These are phyloP conservation scores for Rhodotorula sp. DNA, from an alignment of 1,284 basidiomycete species.

Conservation along the genomic window DNA sequence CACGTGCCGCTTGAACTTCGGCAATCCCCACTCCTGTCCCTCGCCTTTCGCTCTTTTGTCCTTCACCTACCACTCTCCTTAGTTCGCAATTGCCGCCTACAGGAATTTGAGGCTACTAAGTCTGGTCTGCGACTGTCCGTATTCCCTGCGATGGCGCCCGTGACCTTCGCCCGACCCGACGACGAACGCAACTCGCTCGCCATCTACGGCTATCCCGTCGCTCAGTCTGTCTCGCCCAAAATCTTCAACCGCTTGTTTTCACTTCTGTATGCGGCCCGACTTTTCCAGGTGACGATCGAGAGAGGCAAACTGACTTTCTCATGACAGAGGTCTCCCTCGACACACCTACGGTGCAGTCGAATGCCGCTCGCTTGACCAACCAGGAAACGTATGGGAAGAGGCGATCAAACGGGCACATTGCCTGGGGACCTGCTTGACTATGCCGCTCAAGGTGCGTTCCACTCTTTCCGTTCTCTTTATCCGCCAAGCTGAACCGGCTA, in stretches of 20 bases:
- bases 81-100: too few relatives aligned
- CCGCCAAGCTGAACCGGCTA: neutral
- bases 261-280: neutral
- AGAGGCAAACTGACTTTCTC: too few relatives aligned
- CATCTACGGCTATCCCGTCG: neutral
- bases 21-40: too few relatives aligned
- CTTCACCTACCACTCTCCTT: too few relatives aligned
- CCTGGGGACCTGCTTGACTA: slow-evolving; percentile 12
- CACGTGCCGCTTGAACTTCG: too few relatives aligned
- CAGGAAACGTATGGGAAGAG: neutral
- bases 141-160: neutral
- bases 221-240: neutral
- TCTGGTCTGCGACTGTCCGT: too few relatives aligned
- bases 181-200: neutral
- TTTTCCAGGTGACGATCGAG: too few relatives aligned
- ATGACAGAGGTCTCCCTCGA: neutral
- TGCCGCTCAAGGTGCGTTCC: slow-evolving; percentile 5
- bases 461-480: too few relatives aligned
- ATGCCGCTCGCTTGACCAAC: neutral
- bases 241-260: neutral
- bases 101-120: too few relatives aligned
- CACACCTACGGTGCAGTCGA: neutral
- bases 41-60: too few relatives aligned
- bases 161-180: neutral
- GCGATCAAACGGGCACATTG: neutral